Conservation (phyloP, 2,329 filamentous ascomycete species). For the Monosporascus sp. region DNA sequence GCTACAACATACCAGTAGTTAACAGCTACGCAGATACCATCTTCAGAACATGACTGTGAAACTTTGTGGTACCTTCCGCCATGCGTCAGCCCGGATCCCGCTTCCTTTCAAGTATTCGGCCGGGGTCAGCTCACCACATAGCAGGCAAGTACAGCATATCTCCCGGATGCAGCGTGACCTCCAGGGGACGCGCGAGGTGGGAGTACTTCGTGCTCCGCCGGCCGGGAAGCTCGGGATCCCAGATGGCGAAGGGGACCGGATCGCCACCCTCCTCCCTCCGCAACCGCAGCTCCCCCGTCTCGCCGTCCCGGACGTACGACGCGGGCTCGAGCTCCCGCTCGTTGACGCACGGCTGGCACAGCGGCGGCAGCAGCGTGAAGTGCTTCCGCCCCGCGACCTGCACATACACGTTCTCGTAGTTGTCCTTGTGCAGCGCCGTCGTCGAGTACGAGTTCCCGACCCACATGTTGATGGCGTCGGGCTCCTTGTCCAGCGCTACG, state of each 20-base stretch:
- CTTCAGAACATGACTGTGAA: slow-evolving; percentile 61
- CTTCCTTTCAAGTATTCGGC: neutral
- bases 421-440: slow-evolving; percentile 75
- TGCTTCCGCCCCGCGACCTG: slow-evolving; percentile 70
- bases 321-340: slow-evolving; percentile 55
- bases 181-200: slow-evolving; percentile 51
- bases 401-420: slow-evolving; percentile 82
- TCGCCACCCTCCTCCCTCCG: slow-evolving; percentile 18
- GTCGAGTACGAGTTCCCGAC: slow-evolving; percentile 67
- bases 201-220: slow-evolving; percentile 54
- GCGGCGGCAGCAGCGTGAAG: slow-evolving; percentile 69
- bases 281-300: slow-evolving; percentile 21
- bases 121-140: slow-evolving; percentile 56
- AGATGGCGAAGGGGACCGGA: slow-evolving; percentile 62
- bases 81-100: neutral
- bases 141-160: slow-evolving; percentile 81
- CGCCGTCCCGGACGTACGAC: slow-evolving; percentile 46
- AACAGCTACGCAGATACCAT: slow-evolving; percentile 71
- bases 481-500: slow-evolving; percentile 59
- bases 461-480: slow-evolving; percentile 81
- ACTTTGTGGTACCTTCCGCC: slow-evolving; percentile 68
- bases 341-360: slow-evolving; percentile 64
- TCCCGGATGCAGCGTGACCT: slow-evolving; percentile 65
- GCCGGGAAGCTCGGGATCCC: slow-evolving; percentile 64
- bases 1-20: slow-evolving; percentile 66